These are phyloP conservation scores for Gautieria morchelliformis DNA, from an alignment of 768 basidiomycete species.

Conservation along the genomic window DNA sequence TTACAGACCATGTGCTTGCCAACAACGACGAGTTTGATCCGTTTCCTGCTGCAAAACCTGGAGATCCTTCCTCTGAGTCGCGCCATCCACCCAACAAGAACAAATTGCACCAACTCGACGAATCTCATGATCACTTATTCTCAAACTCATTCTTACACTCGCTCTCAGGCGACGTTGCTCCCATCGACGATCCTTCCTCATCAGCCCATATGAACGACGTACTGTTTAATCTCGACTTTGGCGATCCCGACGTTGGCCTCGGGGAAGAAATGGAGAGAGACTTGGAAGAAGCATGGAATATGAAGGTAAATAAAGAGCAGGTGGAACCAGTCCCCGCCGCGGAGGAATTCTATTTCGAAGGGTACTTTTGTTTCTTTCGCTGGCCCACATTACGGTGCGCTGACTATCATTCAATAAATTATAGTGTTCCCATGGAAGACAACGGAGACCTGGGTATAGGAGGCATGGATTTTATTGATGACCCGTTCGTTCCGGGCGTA, in stretches of 20 bases:
- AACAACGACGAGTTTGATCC: background rate
- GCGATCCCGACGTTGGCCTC: conserved; percentile 32
- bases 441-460: background rate
- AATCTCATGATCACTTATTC: conserved; percentile 59
- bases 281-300: conserved; percentile 55
- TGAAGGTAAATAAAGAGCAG: conserved; percentile 21
- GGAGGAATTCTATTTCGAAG: background rate
- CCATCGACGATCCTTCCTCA: conserved; percentile 35
- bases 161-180: conserved; percentile 22
- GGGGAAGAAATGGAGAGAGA: conserved; percentile 71
- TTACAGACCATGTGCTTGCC: background rate
- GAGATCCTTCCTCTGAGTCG: background rate
- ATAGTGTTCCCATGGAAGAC: background rate
- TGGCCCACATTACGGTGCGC: background rate
- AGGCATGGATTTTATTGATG: background rate
- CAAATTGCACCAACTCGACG: conserved; percentile 53
- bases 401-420: background rate
- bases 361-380: background rate
- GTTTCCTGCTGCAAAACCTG: background rate
- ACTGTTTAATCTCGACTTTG: conserved; percentile 47
- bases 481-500: background rate
- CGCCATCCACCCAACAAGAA: background rate
- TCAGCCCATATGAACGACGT: conserved; percentile 30
- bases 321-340: conserved; percentile 1
- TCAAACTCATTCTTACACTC: conserved; percentile 44